phyloP scores from a whole-genome alignment of 352 stramenopile species.

The Phytopythium oedochilum region DNA sequence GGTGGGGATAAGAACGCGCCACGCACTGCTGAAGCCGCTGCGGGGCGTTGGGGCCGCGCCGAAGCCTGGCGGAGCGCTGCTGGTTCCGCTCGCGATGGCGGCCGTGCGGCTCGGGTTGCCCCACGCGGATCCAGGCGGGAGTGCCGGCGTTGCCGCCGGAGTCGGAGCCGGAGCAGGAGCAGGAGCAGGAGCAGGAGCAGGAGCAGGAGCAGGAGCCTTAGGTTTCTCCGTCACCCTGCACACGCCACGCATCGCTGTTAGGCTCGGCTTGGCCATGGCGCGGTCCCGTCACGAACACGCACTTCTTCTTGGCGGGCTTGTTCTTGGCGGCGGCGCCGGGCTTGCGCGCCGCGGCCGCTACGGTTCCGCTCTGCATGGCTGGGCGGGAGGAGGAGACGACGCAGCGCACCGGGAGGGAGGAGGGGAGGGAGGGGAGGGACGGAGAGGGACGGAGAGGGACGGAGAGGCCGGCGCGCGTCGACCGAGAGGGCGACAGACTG shows the following conservation, averaged over 20 bases:
- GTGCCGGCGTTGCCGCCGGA: not conserved
- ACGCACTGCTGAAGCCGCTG: constrained; percentile 44
- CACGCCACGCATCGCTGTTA: not conserved
- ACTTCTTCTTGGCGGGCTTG: constrained; percentile 5
- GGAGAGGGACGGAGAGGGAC: not conserved
- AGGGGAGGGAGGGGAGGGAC: not conserved
- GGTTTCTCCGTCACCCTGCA: constrained; percentile 1
- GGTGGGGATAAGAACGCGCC: not conserved
- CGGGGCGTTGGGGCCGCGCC: constrained; percentile 6
- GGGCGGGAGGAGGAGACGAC: not conserved
- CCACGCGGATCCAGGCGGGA: constrained; percentile 1
- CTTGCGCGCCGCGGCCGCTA: constrained; percentile 17
- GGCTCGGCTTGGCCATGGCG: too few species aligned
- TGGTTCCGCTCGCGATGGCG: constrained; percentile 1
- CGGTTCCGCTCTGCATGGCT: constrained; percentile 19
- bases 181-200: not conserved
- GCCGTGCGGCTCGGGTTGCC: constrained; percentile 1
- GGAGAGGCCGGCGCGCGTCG: not conserved
- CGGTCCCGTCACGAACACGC: not conserved
- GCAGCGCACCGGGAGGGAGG: not conserved
- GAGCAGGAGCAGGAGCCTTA: not conserved
- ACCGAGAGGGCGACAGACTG: not conserved
- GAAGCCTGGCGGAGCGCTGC: constrained; percentile 24
- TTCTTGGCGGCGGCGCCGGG: constrained; percentile 4
- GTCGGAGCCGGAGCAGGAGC: not conserved